Evolutionary conservation across 352 stramenopile genomes (phyloP).

Genomic region (Phytopythium aichiense): DNA sequence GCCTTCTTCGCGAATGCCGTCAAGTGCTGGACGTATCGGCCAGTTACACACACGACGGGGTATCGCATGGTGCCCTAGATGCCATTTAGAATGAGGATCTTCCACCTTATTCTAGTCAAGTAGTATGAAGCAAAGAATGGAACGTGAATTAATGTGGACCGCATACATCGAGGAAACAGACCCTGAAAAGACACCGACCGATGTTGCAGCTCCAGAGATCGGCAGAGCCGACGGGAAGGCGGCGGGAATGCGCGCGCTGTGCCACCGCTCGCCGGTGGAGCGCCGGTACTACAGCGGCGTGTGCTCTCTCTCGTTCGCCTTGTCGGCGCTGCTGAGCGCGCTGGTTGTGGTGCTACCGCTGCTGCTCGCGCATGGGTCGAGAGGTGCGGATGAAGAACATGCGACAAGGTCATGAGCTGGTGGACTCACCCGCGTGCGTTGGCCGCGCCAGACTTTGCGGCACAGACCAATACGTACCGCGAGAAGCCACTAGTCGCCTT

Average conservation of each 20-base stretch:
- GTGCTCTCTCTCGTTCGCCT: constrained; percentile 49
- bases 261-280: constrained; percentile 42
- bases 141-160: neutral
- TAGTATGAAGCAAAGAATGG: neutral
- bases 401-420: neutral
- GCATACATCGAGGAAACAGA: neutral
- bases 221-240: neutral
- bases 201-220: constrained; percentile 7
- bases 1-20: neutral
- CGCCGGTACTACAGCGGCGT: constrained; percentile 54
- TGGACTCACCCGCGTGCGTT: neutral
- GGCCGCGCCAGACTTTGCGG: constrained; percentile 49
- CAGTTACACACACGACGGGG: neutral
- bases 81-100: neutral
- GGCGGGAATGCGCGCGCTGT: constrained; percentile 38
- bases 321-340: constrained; percentile 34
- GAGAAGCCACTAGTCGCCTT: constrained; percentile 57
- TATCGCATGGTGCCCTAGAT: neutral
- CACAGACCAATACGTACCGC: constrained; percentile 46
- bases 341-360: constrained; percentile 46
- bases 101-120: neutral
- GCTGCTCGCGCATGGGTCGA: constrained; percentile 48
- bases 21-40: constrained; percentile 1
- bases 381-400: constrained; percentile 19
- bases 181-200: neutral